Percentiles rank a stretch among this genome's conserved stretches.
Evolutionary conservation across 257 asterid genomes (phyloP).

Genomic region (Rauvolfia tetraphylla): DNA sequence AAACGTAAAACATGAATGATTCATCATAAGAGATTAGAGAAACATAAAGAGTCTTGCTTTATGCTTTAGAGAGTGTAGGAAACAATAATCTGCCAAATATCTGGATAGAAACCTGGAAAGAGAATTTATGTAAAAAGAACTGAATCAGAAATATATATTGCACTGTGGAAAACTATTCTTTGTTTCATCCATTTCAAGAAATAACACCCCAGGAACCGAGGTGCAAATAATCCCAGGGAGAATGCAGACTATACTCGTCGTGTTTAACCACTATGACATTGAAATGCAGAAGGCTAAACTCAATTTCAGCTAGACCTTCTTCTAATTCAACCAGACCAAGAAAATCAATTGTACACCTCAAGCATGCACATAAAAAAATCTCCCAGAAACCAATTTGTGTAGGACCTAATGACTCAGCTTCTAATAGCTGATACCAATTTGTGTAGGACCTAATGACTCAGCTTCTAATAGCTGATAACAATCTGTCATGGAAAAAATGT

Average conservation of each 20-base stretch:
- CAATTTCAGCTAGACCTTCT: background rate
- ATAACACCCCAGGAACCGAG: background rate
- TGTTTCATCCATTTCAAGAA: background rate
- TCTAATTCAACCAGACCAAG: background rate
- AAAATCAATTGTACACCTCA: conserved; percentile 3
- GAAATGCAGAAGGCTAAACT: conserved; percentile 12
- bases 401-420: conserved; percentile 10
- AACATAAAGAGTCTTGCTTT: background rate
- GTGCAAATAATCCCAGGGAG: background rate
- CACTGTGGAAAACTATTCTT: background rate
- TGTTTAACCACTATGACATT: background rate
- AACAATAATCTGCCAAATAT: background rate
- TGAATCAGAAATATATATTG: background rate
- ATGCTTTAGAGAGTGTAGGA: background rate
- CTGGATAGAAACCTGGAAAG: background rate
- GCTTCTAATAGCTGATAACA: background rate
- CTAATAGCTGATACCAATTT: background rate
- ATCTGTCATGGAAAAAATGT: conserved; percentile 6
- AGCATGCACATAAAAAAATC: background rate
- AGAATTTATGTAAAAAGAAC: background rate
- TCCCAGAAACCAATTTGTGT: conserved; percentile 10
- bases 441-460: conserved; percentile 10
- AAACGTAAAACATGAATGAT: background rate
- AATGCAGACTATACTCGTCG: background rate
- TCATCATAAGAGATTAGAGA: background rate